A percentile compares a stretch with the other conserved stretches of the same genome.
phyloP scores from a whole-genome alignment of 2,329 filamentous ascomycete genomes.

The Elsinoe arachidis region DNA sequence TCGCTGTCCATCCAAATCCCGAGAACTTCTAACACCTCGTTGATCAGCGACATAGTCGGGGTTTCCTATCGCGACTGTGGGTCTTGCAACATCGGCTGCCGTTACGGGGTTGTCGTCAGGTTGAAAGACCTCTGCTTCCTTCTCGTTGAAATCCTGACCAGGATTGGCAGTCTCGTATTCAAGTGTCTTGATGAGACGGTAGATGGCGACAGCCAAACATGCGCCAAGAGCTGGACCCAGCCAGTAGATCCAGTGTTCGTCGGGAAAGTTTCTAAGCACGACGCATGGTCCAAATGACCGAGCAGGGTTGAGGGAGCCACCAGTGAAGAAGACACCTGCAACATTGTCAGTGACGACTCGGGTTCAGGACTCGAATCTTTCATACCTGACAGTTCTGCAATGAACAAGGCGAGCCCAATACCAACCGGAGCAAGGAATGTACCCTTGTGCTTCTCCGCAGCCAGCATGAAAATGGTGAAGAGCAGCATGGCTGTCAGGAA shows the following conservation, averaged over 20 bases:
- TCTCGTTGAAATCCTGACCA: conserved; percentile 39
- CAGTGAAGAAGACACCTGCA: conserved; percentile 38
- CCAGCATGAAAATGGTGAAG: conserved; percentile 41
- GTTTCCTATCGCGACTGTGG: conserved; percentile 21
- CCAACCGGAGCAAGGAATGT: conserved; percentile 33
- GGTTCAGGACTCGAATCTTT: neutral
- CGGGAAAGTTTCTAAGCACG: conserved; percentile 33
- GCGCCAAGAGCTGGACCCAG: conserved; percentile 39
- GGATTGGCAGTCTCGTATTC: conserved; percentile 45
- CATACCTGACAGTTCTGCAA: conserved; percentile 36
- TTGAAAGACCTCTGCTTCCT: conserved; percentile 30
- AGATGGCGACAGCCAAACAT: conserved; percentile 40
- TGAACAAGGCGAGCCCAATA: conserved; percentile 39
- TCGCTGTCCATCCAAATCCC: neutral
- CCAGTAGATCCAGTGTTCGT: conserved; percentile 47
- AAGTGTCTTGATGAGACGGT: conserved; percentile 40
- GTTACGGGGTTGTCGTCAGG: conserved; percentile 29
- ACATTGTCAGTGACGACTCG: neutral
- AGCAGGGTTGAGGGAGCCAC: conserved; percentile 41
- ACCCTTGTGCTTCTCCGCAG: conserved; percentile 35
- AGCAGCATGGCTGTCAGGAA: conserved; percentile 42
- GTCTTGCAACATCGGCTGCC: conserved; percentile 23
- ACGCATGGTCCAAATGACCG: conserved; percentile 42
- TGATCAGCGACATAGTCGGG: conserved; percentile 16
- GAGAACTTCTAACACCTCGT: conserved; percentile 15